Base-by-base conservation (phyloP, 2,329 filamentous ascomycete genomes). In the Nigrograna mackinnonii region DNA sequence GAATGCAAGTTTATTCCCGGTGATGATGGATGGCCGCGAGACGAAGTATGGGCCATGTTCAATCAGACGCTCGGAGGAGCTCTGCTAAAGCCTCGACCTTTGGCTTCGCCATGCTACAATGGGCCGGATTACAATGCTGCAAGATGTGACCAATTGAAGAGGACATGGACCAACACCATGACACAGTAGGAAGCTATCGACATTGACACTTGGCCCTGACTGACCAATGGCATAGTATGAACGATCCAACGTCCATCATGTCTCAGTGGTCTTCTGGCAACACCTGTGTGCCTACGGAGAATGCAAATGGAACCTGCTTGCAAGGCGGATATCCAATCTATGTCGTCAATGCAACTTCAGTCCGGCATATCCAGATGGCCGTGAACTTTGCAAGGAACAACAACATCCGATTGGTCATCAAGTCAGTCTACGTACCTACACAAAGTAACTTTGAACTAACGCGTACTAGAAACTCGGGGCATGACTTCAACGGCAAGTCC, bases 241-340 rank as follows among this genome's bases (percentile, higher is more conserved):
- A 58, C 31, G 50, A 63, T 41, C 54, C 56, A 1, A 55, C 41
- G 1, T 53, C 47, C 11, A 47, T 54, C 22, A 49, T 53, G 42
- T 59, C 55, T 9, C 57, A 57, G 38, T 63, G 57, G 57, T 41
- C 55, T 3, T 51, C 53, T 3, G 56, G 56, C 2, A 46, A 53
- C 35, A 26, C 50, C 2, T 63, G 58, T 34, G 67, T 74, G 35
- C 71, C 74, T 0, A 76, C 71, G 45, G 53, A 58, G 12, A 41
- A 52, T 5, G 49, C 49, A 24, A 47, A 57, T 21, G 43, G 52
- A 0, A 64, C 63, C 1, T 63, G 59, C 33, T 39, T 43, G 11
- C 58, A 58, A 28, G 60, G 60, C 2, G 56, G 54, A 2, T 62
- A 46, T 41, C 57, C 58, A 2, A 40, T 50, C 6, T 63, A 60